Percentiles rank a stretch among this genome's conserved stretches.
These are phyloP conservation scores for Veloporphyrellus conicus DNA, from an alignment of 1,284 basidiomycete genomes.

Conservation along the genomic window DNA sequence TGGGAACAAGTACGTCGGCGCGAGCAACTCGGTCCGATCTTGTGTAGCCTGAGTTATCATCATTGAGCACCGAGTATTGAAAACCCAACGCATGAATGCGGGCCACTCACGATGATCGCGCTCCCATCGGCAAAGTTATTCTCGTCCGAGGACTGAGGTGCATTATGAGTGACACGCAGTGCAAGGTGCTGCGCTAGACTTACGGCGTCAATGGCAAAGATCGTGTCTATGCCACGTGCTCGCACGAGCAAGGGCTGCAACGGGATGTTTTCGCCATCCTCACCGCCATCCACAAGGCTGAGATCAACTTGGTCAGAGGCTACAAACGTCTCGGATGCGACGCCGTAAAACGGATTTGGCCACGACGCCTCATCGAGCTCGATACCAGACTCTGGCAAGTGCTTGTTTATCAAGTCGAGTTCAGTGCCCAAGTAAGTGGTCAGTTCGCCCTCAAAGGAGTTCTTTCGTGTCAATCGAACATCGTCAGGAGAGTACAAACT, in stretches of 20 bases:
- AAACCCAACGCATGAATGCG: background rate
- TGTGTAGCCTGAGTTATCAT: conserved; percentile 33
- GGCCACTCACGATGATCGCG: conserved; percentile 39
- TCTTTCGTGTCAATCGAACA: background rate
- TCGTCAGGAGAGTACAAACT: background rate
- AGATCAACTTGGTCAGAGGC: conserved; percentile 36
- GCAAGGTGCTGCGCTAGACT: conserved; percentile 7
- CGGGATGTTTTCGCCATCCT: conserved; percentile 45
- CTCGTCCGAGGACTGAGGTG: conserved; percentile 26
- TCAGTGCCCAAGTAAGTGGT: conserved; percentile 16
- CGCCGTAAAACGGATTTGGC: conserved; percentile 45
- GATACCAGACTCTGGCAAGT: conserved; percentile 24
- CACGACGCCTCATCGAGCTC: conserved; percentile 28
- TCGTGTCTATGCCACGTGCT: conserved; percentile 47
- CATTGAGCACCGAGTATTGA: background rate
- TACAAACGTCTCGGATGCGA: conserved; percentile 36
- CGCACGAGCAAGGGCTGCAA: conserved; percentile 53
- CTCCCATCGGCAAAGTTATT: conserved; percentile 39
- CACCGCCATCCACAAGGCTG: conserved; percentile 41
- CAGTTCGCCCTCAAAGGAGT: background rate
- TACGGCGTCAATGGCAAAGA: conserved; percentile 52
- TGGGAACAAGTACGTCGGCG: conserved; percentile 41
- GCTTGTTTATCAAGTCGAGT: conserved; percentile 24
- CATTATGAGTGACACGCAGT: background rate
- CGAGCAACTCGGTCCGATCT: conserved; percentile 38